phyloP scores from a whole-genome alignment of 176 grass and related monocot species.

The Oryza brachyantha region DNA sequence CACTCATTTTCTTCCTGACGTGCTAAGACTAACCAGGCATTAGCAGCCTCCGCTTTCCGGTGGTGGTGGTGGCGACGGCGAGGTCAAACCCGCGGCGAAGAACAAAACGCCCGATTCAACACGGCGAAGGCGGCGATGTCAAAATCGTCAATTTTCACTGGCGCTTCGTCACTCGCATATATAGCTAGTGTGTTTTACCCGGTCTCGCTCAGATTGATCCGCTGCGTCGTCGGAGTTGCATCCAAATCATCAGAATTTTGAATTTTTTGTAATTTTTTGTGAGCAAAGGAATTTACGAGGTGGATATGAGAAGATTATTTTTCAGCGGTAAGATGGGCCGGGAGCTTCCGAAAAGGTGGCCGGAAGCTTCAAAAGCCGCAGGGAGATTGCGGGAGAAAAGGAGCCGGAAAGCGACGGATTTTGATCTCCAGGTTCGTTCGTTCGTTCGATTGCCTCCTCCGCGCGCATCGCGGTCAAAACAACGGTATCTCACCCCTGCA shows the following conservation, averaged over 20 bases:
- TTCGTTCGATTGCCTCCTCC: background rate
- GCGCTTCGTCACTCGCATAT: background rate
- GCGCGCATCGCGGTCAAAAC: no score
- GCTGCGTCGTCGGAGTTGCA: no score
- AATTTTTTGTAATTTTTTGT: background rate
- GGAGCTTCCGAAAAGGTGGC: conserved; percentile 50
- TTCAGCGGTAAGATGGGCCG: conserved; percentile 1
- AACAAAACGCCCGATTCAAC: background rate
- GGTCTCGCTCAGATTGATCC: conserved; percentile 5
- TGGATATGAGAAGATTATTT: background rate
- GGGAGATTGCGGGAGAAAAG: background rate
- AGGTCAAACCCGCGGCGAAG: conserved; percentile 1
- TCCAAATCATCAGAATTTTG: background rate
- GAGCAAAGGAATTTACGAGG: background rate
- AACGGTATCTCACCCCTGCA: no score
- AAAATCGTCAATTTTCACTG: background rate
- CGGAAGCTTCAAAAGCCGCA: conserved; percentile 46
- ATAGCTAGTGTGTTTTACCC: conserved; percentile 31
- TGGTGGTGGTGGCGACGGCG: no score
- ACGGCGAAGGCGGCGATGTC: background rate
- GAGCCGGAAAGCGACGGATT: background rate
- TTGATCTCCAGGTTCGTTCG: background rate
- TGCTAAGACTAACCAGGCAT: no score
- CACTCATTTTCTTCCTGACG: background rate
- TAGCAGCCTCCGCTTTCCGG: no score